Evolutionary conservation across 768 basidiomycete genomes (phyloP), one percentile per base, ranked within the genome.

Genomic region (Lactarius hengduanensis): DNA sequence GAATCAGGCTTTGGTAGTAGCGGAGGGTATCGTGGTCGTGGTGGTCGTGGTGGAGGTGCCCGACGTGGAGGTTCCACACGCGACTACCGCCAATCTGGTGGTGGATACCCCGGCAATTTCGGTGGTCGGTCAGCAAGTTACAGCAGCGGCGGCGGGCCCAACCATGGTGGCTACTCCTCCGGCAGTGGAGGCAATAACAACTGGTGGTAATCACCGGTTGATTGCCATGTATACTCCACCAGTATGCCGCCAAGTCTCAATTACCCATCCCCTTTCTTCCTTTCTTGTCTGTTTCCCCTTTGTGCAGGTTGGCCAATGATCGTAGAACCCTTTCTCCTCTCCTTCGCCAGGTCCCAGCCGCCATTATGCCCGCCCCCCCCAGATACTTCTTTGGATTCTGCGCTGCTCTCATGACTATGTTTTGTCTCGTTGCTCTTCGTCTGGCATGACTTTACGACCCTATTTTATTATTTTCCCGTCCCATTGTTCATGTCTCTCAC

Each of bases 1-100:
- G 96, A 98, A 78, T 81, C 85, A 36, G 83, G 90, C 61, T 93
- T 91, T 74, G 89, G 89, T 47, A 77, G 81, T 38, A 77, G 81
- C 40, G 78, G 81, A 59, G 74, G 78, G 45, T 74, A 79, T 72
- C 73, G 85, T n/a, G 78, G 83, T 13, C 81, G 83, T 45, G 79
- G 83, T 38, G 82, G 88, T 34, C 80, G 85, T 43, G 72, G 81
- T 62, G 80, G 84, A 34, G 76, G 83, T 38, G 80, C 84, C 1
- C 79, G 88, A 55, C 83, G 87, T n/a, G 83, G 91, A 64, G 87
- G 88, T 9, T 77, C 77, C 36, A 80, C 74, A 63, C 77, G 82
- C 22, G 83, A 84, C 72, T 78, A 73, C 71, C 75, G 83, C 50
- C 64, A 76, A 13, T 71, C 73, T 28, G 75, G 75, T 57, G 78